Percentiles rank a stretch among this genome's conserved stretches.
These are phyloP conservation scores for Populus davidiana DNA, from an alignment of 345 rosid species.

Conservation along the genomic window DNA sequence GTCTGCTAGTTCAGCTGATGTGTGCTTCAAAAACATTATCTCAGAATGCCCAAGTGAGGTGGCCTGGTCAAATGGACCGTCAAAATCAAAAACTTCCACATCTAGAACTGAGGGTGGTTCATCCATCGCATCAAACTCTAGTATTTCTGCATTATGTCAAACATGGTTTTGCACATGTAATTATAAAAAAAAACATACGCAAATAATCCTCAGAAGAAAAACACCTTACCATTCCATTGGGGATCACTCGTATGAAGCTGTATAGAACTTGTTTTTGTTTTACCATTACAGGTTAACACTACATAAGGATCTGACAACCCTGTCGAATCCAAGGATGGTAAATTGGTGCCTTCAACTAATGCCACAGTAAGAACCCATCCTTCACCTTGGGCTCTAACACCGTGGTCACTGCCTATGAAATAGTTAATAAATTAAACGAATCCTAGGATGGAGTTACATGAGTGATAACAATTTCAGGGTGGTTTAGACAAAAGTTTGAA, in stretches of 20 bases:
- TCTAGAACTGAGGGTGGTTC: slow-evolving; percentile 89
- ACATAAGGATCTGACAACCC: slow-evolving; percentile 72
- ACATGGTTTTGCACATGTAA: slow-evolving; percentile 4
- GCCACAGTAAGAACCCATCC: slow-evolving; percentile 95
- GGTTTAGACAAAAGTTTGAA: background rate
- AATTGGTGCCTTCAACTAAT: slow-evolving; percentile 63
- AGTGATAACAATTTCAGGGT: background rate
- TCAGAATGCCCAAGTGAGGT: slow-evolving; percentile 83
- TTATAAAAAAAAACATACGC: background rate
- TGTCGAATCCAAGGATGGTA: slow-evolving; percentile 56
- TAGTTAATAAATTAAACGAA: slow-evolving; percentile 10
- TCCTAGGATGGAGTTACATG: background rate
- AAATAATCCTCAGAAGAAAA: slow-evolving; percentile 3
- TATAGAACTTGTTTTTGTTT: slow-evolving; percentile 78
- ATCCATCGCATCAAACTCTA: slow-evolving; percentile 94
- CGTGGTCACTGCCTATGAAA: slow-evolving; percentile 61
- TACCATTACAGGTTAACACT: slow-evolving; percentile 81
- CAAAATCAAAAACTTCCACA: slow-evolving; percentile 86
- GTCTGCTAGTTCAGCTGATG: slow-evolving; percentile 70
- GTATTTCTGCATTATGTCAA: slow-evolving; percentile 55
- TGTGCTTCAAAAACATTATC: slow-evolving; percentile 76
- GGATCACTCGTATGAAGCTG: slow-evolving; percentile 75
- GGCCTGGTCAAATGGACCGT: slow-evolving; percentile 89
- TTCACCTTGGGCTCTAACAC: slow-evolving; percentile 62
- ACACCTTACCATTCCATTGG: slow-evolving; percentile 74